These are phyloP conservation scores for Scenedesmus sp. DNA, from an alignment of 163 green algal genomes.

Conservation along the genomic window DNA sequence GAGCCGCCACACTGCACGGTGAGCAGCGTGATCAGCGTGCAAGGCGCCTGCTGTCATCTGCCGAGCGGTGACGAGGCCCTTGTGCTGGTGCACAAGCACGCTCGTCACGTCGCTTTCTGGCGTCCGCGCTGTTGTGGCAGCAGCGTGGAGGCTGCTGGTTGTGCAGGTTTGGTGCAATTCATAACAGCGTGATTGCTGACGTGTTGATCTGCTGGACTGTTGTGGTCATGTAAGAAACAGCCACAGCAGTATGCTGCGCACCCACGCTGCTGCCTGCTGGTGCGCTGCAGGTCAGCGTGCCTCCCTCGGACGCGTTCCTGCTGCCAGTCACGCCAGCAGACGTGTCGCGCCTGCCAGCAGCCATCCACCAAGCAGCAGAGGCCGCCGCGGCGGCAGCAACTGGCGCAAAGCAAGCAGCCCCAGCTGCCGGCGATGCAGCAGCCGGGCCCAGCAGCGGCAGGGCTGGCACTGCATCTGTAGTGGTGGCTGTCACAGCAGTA, in stretches of 20 bases:
- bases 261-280: not conserved
- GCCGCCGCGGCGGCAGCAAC: constrained; percentile 27
- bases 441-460: not conserved
- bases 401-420: not conserved
- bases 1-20: constrained; percentile 85
- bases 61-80: no score
- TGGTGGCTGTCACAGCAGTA: not conserved
- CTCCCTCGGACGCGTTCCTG: constrained; percentile 57
- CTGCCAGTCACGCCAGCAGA: constrained; percentile 71
- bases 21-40: no score
- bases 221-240: not conserved
- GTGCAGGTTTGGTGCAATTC: not conserved
- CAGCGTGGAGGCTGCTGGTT: constrained; percentile 52
- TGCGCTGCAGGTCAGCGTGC: constrained; percentile 55
- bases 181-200: not conserved
- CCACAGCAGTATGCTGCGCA: not conserved
- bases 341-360: constrained; percentile 63
- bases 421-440: not conserved
- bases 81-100: no score
- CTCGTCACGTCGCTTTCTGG: no score
- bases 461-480: not conserved
- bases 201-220: not conserved
- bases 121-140: not conserved
- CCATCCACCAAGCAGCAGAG: constrained; percentile 46
- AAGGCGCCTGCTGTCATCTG: no score